phyloP scores from a whole-genome alignment of 1,284 basidiomycete species.

The Apiotrichum domesticum region DNA sequence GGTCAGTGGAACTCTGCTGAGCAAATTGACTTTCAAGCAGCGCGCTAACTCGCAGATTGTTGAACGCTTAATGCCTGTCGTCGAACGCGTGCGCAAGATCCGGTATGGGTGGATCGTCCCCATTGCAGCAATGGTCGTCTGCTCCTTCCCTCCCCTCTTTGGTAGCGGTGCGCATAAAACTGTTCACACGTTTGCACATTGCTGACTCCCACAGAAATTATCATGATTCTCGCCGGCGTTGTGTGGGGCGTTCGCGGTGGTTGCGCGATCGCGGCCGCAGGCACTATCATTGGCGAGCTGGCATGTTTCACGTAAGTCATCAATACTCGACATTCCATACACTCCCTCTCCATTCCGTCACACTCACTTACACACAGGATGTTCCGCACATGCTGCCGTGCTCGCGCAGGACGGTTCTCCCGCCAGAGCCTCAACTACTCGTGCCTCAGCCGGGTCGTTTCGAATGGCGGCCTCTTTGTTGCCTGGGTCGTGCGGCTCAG shows the following conservation, averaged over 20 bases:
- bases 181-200: no score
- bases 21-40: no score
- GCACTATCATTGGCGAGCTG: conserved; percentile 41
- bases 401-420: conserved; percentile 37
- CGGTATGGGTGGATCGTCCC: conserved; percentile 39
- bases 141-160: conserved; percentile 47
- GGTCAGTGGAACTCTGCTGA: conserved; percentile 12
- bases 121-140: conserved; percentile 40
- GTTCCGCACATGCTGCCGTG: conserved; percentile 42
- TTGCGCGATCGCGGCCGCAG: conserved; percentile 36
- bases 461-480: conserved; percentile 43
- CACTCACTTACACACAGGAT: conserved; percentile 11
- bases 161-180: conserved; percentile 30
- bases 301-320: conserved; percentile 28
- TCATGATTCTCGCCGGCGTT: conserved; percentile 38
- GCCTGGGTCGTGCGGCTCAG: conserved; percentile 35
- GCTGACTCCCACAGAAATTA: conserved; percentile 20
- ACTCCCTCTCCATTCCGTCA: no score
- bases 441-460: conserved; percentile 36
- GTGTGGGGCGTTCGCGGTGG: conserved; percentile 46
- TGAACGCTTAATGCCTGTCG: conserved; percentile 26
- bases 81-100: conserved; percentile 14
- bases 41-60: conserved; percentile 17
- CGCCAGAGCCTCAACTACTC: conserved; percentile 43
- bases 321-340: no score